A percentile compares a stretch with the other conserved stretches of the same genome.
These are phyloP conservation scores for Boehmeria nivea DNA, from an alignment of 306 rosid genomes.

Conservation along the genomic window DNA sequence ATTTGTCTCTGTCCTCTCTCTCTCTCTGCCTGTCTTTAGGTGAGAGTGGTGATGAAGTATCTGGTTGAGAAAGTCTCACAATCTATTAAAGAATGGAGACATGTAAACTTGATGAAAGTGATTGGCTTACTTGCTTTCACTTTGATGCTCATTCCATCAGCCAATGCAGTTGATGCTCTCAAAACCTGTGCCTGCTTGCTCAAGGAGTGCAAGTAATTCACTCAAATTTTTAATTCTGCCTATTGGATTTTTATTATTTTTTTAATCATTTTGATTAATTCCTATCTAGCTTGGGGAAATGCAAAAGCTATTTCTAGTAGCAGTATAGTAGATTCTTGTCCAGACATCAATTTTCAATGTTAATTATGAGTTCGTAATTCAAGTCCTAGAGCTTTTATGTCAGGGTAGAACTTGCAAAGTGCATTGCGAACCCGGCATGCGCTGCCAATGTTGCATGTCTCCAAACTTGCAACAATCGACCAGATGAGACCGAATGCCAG, in stretches of 20 bases:
- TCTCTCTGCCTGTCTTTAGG: constrained; percentile 19
- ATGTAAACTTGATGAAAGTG: constrained; percentile 35
- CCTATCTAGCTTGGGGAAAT: no score
- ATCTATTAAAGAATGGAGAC: constrained; percentile 45
- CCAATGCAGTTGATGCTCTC: constrained; percentile 83
- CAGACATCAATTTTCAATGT: not conserved
- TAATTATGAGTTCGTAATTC: not conserved
- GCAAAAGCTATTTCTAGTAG: no score
- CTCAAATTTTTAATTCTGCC: not conserved
- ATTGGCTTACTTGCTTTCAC: constrained; percentile 45
- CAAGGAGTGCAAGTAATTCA: constrained; percentile 81
- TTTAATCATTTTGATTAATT: no score
- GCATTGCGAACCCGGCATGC: constrained; percentile 80
- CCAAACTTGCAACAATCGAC: constrained; percentile 93
- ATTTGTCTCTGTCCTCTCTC: not conserved
- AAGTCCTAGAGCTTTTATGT: constrained; percentile 26
- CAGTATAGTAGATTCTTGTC: no score
- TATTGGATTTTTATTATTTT: not conserved
- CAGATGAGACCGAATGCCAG: constrained; percentile 97
- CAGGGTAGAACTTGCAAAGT: constrained; percentile 86
- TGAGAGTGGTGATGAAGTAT: constrained; percentile 21
- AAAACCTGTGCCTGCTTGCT: constrained; percentile 92
- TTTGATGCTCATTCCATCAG: constrained; percentile 63
- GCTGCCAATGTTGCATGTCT: constrained; percentile 95
- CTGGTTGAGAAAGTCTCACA: constrained; percentile 23